These are phyloP conservation scores for Coemansia sp. DNA, from an alignment of 192 early-diverging fungal genomes.

Conservation along the genomic window DNA sequence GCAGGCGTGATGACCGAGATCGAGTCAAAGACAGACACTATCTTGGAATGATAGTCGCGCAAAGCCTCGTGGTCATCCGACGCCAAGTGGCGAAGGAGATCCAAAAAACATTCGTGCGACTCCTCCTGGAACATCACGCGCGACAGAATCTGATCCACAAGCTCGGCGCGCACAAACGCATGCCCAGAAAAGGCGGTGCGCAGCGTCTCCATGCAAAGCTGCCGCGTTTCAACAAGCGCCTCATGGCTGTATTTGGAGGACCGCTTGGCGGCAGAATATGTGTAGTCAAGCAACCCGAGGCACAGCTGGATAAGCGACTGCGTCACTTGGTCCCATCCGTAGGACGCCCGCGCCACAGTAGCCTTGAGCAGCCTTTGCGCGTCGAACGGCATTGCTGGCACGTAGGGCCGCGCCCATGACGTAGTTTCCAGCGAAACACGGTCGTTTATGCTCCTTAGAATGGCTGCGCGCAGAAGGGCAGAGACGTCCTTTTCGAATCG, in stretches of 20 bases:
- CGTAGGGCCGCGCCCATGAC: conserved; percentile 18
- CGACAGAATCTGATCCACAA: conserved; percentile 67
- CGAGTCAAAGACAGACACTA: conserved; percentile 71
- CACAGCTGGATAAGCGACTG: conserved; percentile 48
- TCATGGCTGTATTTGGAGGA: conserved; percentile 12
- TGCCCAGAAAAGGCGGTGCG: conserved; percentile 56
- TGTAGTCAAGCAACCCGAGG: conserved; percentile 27
- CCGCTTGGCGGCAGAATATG: conserved; percentile 15
- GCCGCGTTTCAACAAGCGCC: conserved; percentile 17
- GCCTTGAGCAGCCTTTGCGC: conserved; percentile 17
- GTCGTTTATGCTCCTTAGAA: conserved; percentile 36
- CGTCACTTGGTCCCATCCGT: conserved; percentile 55
- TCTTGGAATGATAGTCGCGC: conserved; percentile 31
- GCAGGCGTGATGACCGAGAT: conserved; percentile 60
- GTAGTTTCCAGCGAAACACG: conserved; percentile 6
- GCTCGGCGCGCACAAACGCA: conserved; percentile 66
- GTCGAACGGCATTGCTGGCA: conserved; percentile 5
- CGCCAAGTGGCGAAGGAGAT: conserved; percentile 25
- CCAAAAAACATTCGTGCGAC: conserved; percentile 22
- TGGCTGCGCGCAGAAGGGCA: conserved; percentile 20
- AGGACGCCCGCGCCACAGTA: conserved; percentile 26
- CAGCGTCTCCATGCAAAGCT: conserved; percentile 24
- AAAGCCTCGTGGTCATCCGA: conserved; percentile 31
- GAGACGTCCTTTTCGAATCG: conserved; percentile 67
- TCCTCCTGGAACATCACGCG: conserved; percentile 37